Percentiles rank a stretch among this genome's conserved stretches.
Evolutionary conservation across 2,329 filamentous ascomycete species (phyloP).

Genomic region (Pyricularia pennisetigena): DNA sequence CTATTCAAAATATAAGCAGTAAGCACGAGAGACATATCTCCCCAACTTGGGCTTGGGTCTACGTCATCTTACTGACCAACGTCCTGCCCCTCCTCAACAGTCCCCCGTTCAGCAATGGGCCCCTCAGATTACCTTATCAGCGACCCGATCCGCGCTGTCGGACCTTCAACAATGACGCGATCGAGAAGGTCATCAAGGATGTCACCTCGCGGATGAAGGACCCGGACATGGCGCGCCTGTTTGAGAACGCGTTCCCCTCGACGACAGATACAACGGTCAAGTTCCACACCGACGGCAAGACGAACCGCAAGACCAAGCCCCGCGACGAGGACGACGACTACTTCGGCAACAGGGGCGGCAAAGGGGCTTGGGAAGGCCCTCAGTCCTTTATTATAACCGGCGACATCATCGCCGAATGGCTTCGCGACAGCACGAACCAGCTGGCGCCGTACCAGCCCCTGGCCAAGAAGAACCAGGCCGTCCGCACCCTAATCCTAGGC

Average conservation of each 20-base stretch:
- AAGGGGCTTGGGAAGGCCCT: slow-evolving; percentile 66
- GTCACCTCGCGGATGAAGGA: slow-evolving; percentile 73
- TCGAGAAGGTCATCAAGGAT: slow-evolving; percentile 80
- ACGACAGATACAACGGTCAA: slow-evolving; percentile 83
- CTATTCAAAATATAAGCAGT: slow-evolving; percentile 51
- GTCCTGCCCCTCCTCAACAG: slow-evolving; percentile 30
- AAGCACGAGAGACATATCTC: slow-evolving; percentile 18
- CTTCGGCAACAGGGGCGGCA: slow-evolving; percentile 26
- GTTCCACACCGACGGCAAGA: slow-evolving; percentile 64
- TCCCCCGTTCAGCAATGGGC: slow-evolving; percentile 68
- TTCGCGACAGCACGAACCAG: slow-evolving; percentile 87
- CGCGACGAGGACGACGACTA: slow-evolving; percentile 27
- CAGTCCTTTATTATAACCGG: slow-evolving; percentile 91
- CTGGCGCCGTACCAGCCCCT: slow-evolving; percentile 80
- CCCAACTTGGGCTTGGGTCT: not conserved
- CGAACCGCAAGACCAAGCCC: slow-evolving; percentile 16
- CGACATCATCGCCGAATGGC: slow-evolving; percentile 89
- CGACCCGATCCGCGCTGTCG: slow-evolving; percentile 72
- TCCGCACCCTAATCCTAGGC: slow-evolving; percentile 42
- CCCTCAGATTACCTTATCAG: slow-evolving; percentile 74
- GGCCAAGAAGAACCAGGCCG: slow-evolving; percentile 67
- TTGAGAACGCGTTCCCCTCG: slow-evolving; percentile 92
- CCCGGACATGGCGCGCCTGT: slow-evolving; percentile 80
- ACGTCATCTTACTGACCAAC: not conserved
- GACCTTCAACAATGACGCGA: slow-evolving; percentile 77